Percentiles rank a stretch among this genome's conserved stretches.
These are phyloP conservation scores for Brassica hybrid DNA, from an alignment of 441 rosid genomes.

Conservation along the genomic window DNA sequence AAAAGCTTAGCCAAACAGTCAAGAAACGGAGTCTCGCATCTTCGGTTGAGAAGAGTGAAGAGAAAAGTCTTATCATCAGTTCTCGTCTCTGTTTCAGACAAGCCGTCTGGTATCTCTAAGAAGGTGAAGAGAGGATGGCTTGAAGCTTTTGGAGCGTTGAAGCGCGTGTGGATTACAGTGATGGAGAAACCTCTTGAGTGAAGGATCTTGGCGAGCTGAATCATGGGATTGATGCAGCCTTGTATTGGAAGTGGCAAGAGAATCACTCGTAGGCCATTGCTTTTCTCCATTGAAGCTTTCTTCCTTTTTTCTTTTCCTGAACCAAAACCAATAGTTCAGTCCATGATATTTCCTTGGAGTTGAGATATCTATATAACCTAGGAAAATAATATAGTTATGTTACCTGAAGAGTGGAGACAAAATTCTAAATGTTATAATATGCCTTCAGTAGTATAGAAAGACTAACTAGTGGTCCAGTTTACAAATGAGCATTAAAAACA, in stretches of 20 bases:
- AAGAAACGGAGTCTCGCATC: constrained; percentile 40
- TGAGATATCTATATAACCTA: background rate
- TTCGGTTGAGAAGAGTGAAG: constrained; percentile 32
- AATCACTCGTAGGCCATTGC: constrained; percentile 24
- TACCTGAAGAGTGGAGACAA: background rate
- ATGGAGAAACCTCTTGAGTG: constrained; percentile 41
- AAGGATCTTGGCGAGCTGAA: constrained; percentile 43
- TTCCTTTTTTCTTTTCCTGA: background rate
- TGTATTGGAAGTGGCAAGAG: constrained; percentile 41
- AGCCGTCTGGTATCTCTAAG: constrained; percentile 35
- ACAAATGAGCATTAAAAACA: no score
- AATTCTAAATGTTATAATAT: no score
- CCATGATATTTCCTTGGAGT: background rate
- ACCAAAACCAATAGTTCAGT: background rate
- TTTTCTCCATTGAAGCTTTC: constrained; percentile 32
- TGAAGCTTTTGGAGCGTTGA: constrained; percentile 52
- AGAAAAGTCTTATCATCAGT: constrained; percentile 14
- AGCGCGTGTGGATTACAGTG: constrained; percentile 50
- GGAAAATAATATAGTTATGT: background rate
- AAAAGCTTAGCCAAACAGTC: constrained; percentile 43
- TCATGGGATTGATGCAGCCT: constrained; percentile 42
- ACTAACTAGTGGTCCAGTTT: no score
- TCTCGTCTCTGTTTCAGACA: constrained; percentile 31
- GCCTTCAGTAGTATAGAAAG: background rate
- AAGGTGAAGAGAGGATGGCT: constrained; percentile 44